Conservation (phyloP, 305 asterid genomes). For the Fraxinus velutina region DNA sequence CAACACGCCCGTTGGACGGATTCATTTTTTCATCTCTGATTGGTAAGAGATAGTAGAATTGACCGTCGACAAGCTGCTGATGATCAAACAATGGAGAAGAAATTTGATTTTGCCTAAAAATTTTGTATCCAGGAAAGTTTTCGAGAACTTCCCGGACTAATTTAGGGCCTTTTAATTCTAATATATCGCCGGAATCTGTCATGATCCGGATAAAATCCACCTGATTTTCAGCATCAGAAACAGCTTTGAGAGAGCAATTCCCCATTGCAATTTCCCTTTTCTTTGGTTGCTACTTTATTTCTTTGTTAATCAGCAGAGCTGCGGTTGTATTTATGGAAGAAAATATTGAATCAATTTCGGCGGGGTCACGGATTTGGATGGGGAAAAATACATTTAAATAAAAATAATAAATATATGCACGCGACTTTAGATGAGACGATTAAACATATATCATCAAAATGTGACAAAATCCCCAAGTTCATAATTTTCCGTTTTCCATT, state of each 20-base stretch:
- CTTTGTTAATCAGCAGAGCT: background rate
- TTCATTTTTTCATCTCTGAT: background rate
- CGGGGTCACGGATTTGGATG: slow-evolving; percentile 40
- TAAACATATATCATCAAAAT: no score
- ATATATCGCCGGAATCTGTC: slow-evolving; percentile 35
- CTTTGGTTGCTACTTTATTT: background rate
- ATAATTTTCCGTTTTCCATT: background rate
- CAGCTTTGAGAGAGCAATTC: slow-evolving; percentile 50
- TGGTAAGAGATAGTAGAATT: slow-evolving; percentile 34
- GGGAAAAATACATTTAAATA: background rate
- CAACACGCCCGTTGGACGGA: background rate
- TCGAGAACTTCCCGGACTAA: slow-evolving; percentile 31
- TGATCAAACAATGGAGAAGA: slow-evolving; percentile 29
- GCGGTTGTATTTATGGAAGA: slow-evolving; percentile 19
- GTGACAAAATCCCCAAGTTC: no score
- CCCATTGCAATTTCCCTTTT: slow-evolving; percentile 41
- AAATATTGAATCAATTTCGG: slow-evolving; percentile 16
- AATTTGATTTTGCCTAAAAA: slow-evolving; percentile 23
- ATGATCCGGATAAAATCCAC: slow-evolving; percentile 11
- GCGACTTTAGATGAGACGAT: no score
- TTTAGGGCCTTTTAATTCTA: slow-evolving; percentile 34
- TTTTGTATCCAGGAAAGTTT: slow-evolving; percentile 34
- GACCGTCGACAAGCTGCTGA: slow-evolving; percentile 32
- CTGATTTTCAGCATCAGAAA: slow-evolving; percentile 30
- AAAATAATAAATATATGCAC: no score